phyloP scores from a whole-genome alignment of 805 yeast species.

The Monosporozyma unispora region DNA sequence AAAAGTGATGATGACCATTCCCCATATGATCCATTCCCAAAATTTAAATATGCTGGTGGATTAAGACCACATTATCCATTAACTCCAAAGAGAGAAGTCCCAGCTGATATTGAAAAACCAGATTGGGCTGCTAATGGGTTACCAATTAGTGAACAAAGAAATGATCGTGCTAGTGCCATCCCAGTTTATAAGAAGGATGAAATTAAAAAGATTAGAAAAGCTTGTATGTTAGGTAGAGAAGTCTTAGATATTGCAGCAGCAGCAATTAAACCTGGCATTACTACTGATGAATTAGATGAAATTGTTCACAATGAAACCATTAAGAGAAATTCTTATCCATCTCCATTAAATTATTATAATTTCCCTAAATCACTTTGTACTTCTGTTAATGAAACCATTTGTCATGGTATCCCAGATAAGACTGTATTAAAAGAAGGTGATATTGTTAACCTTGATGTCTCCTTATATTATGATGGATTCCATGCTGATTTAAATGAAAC shows the following conservation, averaged over 20 bases:
- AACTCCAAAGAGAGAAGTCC: conserved; percentile 59
- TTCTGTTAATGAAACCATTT: conserved; percentile 87
- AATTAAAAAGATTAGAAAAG: conserved; percentile 64
- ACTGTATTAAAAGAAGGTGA: conserved; percentile 86
- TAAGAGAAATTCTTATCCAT: conserved; percentile 85
- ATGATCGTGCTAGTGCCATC: conserved; percentile 60
- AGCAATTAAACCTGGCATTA: conserved; percentile 74
- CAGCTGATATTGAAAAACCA: conserved; percentile 62
- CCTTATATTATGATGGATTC: conserved; percentile 76
- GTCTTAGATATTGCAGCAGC: conserved; percentile 85
- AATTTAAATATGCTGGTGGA: conserved; percentile 62
- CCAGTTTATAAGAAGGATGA: conserved; percentile 57
- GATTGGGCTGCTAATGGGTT: conserved; percentile 78
- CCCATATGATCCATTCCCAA: conserved; percentile 80
- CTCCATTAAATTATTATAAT: conserved; percentile 88
- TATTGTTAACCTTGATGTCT: conserved; percentile 82
- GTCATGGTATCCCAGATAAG: conserved; percentile 96
- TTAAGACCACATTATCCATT: conserved; percentile 77
- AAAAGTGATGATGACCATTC: conserved; percentile 41
- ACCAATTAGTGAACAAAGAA: conserved; percentile 68
- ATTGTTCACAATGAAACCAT: conserved; percentile 82
- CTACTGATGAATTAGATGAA: conserved; percentile 86
- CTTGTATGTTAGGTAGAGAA: conserved; percentile 73
- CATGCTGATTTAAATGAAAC: conserved; percentile 96
- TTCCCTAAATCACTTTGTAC: conserved; percentile 91